Evolutionary conservation across 1,139 yeast species (phyloP).

Genomic region (Taphrina communis): DNA sequence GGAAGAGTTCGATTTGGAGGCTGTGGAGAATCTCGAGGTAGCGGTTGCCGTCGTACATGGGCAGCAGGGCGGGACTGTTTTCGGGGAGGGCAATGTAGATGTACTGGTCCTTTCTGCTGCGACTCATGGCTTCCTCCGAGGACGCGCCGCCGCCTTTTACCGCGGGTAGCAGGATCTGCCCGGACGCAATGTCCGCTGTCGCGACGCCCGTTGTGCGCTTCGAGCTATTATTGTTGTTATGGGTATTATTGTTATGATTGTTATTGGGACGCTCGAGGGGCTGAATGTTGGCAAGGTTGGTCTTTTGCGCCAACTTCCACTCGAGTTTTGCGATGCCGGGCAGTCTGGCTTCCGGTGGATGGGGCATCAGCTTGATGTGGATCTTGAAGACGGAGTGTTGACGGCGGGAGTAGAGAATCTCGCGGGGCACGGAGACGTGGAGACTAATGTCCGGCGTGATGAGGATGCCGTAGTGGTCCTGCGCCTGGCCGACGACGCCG

Average conservation of each 20-base stretch:
- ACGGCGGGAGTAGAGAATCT: slow-evolving; percentile 25
- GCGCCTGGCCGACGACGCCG: slow-evolving; percentile 32
- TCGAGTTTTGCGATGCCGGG: slow-evolving; percentile 30
- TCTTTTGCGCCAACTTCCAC: slow-evolving; percentile 35
- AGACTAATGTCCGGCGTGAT: slow-evolving; percentile 69
- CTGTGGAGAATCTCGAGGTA: slow-evolving; percentile 35
- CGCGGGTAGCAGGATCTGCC: slow-evolving; percentile 15
- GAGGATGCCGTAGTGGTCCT: slow-evolving; percentile 77
- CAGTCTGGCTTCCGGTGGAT: slow-evolving; percentile 38
- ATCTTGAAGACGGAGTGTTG: slow-evolving; percentile 37
- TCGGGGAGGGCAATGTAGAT: slow-evolving; percentile 39
- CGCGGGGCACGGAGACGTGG: slow-evolving; percentile 39
- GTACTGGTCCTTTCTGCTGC: slow-evolving; percentile 38
- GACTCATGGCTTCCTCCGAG: slow-evolving; percentile 37
- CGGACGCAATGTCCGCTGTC: slow-evolving; percentile 26
- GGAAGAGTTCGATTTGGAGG: slow-evolving; percentile 34
- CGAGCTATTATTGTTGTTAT: neutral
- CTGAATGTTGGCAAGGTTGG: slow-evolving; percentile 3
- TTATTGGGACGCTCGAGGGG: too few relatives aligned
- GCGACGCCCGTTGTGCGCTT: slow-evolving; percentile 20
- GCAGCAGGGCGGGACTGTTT: slow-evolving; percentile 26
- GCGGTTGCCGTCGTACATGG: slow-evolving; percentile 39
- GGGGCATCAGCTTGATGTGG: slow-evolving; percentile 38
- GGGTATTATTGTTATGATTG: neutral
- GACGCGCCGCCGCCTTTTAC: slow-evolving; percentile 10